These are phyloP conservation scores for Aspergillus mulundensis DNA, from an alignment of 495 filamentous ascomycete species.

Conservation along the genomic window DNA sequence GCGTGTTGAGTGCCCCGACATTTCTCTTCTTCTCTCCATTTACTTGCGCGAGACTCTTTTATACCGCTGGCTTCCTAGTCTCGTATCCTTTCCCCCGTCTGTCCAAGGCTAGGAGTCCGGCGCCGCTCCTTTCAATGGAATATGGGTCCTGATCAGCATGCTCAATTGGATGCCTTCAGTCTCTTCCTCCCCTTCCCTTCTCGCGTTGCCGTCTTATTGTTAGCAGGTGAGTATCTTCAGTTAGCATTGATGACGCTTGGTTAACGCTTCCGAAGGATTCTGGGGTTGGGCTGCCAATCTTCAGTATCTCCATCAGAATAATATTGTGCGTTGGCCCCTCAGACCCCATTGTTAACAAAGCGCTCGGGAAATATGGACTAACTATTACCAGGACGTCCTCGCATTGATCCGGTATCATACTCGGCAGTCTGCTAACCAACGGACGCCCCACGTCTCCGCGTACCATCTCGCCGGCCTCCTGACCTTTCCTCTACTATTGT, in stretches of 20 bases:
- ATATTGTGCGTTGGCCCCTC: slow-evolving; percentile 55
- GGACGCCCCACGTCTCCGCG: slow-evolving; percentile 69
- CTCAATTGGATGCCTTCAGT: slow-evolving; percentile 80
- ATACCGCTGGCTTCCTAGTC: slow-evolving; percentile 11
- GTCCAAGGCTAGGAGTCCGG: slow-evolving; percentile 17
- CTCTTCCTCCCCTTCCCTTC: slow-evolving; percentile 80
- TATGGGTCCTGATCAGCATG: slow-evolving; percentile 77
- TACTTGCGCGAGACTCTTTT: not conserved
- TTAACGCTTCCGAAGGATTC: slow-evolving; percentile 47
- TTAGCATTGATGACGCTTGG: not conserved
- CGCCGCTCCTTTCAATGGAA: slow-evolving; percentile 45
- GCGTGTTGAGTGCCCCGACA: slow-evolving; percentile 7
- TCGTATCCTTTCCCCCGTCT: slow-evolving; percentile 7
- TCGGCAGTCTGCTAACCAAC: slow-evolving; percentile 59
- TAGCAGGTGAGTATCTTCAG: slow-evolving; percentile 58
- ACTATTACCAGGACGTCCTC: slow-evolving; percentile 60
- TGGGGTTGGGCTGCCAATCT: slow-evolving; percentile 91
- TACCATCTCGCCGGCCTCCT: slow-evolving; percentile 79
- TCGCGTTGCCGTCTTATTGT: slow-evolving; percentile 71
- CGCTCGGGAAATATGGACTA: slow-evolving; percentile 17
- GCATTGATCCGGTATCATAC: slow-evolving; percentile 73
- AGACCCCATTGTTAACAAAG: not conserved
- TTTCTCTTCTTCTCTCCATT: slow-evolving; percentile 3
- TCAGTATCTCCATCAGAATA: slow-evolving; percentile 67
- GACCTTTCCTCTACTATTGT: slow-evolving; percentile 62